phyloP scores from a whole-genome alignment of 352 stramenopile species.

The Phytophthora tubulina region DNA sequence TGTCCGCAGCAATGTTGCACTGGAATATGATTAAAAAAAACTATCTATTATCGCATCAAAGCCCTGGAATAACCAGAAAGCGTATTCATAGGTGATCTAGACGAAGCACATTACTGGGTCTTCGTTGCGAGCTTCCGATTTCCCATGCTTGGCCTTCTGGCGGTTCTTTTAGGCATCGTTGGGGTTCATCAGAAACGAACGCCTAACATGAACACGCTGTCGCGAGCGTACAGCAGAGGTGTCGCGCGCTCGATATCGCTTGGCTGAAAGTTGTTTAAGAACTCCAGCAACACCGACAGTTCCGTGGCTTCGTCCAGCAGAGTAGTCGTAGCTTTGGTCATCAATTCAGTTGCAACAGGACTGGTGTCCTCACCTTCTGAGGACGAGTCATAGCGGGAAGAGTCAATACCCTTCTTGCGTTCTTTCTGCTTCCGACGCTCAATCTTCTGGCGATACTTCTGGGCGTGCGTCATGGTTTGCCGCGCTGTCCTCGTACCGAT shows the following conservation, averaged over 20 bases:
- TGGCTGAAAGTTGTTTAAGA: slow-evolving; percentile 20
- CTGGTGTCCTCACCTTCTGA: not conserved
- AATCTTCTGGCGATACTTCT: slow-evolving; percentile 93
- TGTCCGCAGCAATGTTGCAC: no score
- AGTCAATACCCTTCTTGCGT: not conserved
- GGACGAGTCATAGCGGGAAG: not conserved
- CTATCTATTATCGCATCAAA: no score
- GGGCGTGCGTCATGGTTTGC: slow-evolving; percentile 59
- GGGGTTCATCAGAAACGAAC: not conserved
- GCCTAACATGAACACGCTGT: not conserved
- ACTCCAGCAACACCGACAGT: slow-evolving; percentile 17
- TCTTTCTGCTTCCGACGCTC: slow-evolving; percentile 36
- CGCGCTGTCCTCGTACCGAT: slow-evolving; percentile 69
- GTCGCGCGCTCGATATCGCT: slow-evolving; percentile 20
- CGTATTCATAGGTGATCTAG: no score
- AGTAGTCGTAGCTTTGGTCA: not conserved
- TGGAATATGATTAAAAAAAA: no score
- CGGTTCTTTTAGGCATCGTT: no score
- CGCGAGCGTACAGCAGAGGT: slow-evolving; percentile 3
- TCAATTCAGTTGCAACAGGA: not conserved
- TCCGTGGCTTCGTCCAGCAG: slow-evolving; percentile 2
- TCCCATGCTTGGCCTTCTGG: no score
- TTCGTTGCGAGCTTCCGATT: no score
- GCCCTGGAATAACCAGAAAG: no score
- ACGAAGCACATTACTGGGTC: no score